Base-by-base conservation (phyloP, 495 filamentous ascomycete species). In the Trichoderma erinaceum region DNA sequence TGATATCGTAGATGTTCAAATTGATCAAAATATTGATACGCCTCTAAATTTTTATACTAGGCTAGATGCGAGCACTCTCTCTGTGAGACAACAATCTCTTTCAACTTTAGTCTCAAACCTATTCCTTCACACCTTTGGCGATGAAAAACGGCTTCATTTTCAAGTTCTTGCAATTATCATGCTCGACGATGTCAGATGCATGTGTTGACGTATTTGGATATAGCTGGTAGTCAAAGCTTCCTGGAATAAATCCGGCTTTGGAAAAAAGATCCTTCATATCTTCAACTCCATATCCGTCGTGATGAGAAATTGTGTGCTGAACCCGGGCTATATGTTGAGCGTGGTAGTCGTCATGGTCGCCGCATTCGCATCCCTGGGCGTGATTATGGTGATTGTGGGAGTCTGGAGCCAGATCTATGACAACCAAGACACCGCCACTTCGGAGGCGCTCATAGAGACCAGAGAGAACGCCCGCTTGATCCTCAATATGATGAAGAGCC, bases 401-500 rank as follows among this genome's bases (percentile, higher is more conserved):
- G 16, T 52, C 48, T 25, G 48, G 48, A 11, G 48, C 21, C n/a
- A 52, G n/a, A 21, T 52, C 48, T 21, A 52, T 21, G 21, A 52
- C 48, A n/a, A 52, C 48, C 48, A 52, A 52, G n/a, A 52, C 48
- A 52, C 48, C n/a, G 10, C 48, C 48, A 21, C 48, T 23, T 18
- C 48, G 48, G 4, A 52, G 48, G 10, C 48, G 48, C 4, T 52
- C 21, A 18, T 52, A 52, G n/a, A 52, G 48, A 11, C 48, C 48
- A 10, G 48, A 52, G 8, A 52, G 10, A 52, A 52, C 48, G 11
- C 48, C 48, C 8, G 21, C 48, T 10, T 21, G 48, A 52, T 52
- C 48, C 4, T 52, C 48, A 23, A 52, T 52, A 52, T 52, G 48
- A 21, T 52, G 48, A 23, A 52, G 48, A n/a, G 48, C 48, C 48